phyloP scores from a whole-genome alignment of 257 asterid genomes.

The Solanum neorickii region DNA sequence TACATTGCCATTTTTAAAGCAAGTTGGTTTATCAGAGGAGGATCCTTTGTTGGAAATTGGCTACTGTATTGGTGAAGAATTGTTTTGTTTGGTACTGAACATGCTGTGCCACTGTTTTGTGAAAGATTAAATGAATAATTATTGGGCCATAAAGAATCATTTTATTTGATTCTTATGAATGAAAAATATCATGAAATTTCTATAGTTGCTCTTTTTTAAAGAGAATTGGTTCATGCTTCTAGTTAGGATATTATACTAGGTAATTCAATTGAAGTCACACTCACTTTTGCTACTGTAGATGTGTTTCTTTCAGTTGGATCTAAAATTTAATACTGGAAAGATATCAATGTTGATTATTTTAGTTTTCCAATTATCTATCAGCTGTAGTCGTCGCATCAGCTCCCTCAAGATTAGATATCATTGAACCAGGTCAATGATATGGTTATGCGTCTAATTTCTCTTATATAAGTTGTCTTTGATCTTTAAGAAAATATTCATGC shows the following conservation, averaged over 20 bases:
- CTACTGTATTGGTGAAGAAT: not conserved
- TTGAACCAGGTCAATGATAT: not conserved
- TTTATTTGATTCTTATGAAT: too few species aligned
- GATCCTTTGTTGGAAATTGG: not conserved
- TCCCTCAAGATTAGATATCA: not conserved
- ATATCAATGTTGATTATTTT: not conserved
- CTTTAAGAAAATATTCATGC: not conserved
- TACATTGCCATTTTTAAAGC: not conserved
- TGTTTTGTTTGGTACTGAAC: not conserved
- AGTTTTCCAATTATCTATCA: not conserved
- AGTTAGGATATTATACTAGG: not conserved
- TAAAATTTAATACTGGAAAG: not conserved
- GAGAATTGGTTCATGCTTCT: not conserved
- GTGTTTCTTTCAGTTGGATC: not conserved
- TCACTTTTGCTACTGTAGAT: not conserved
- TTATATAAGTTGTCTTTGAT: not conserved
- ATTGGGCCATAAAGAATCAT: not conserved
- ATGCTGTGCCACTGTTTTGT: not conserved
- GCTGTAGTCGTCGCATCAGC: not conserved
- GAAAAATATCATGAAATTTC: not conserved
- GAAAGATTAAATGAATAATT: not conserved
- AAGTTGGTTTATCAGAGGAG: not conserved
- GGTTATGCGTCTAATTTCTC: not conserved
- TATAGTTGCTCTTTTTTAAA: not conserved
- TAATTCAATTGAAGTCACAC: not conserved